A percentile compares a stretch with the other conserved stretches of the same genome.
Evolutionary conservation across 179 eudicot species (phyloP).

Genomic region (Carnegiea gigantea): DNA sequence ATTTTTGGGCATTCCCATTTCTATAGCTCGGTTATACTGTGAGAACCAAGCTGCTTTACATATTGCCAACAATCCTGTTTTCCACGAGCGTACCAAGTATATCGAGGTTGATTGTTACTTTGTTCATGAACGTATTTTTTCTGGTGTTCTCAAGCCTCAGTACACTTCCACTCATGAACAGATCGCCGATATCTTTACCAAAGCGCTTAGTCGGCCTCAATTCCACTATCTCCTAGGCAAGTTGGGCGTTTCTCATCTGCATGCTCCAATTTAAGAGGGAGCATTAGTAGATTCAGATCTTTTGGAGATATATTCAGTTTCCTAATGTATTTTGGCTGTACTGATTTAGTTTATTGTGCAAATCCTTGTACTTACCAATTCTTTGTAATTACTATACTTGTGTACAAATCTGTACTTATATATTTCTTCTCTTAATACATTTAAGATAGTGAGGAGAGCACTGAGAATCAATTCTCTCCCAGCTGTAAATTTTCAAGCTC

Average conservation of each 20-base stretch:
- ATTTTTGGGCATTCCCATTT: background rate
- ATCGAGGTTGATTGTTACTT: background rate
- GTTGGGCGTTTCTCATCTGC: background rate
- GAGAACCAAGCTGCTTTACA: background rate
- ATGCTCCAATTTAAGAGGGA: background rate
- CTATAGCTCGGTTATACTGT: background rate
- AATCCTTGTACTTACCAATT: too few species aligned
- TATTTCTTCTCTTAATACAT: too few species aligned
- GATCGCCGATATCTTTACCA: background rate
- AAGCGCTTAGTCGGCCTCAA: background rate
- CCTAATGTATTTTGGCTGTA: too few species aligned
- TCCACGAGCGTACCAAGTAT: background rate
- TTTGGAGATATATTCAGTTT: too few species aligned
- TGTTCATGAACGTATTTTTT: background rate
- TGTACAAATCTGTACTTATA: too few species aligned
- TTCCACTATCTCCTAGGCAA: background rate
- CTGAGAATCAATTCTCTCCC: too few species aligned
- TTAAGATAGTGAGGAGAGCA: too few species aligned
- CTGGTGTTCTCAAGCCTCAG: background rate
- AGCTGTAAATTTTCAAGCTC: too few species aligned
- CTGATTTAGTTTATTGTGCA: too few species aligned
- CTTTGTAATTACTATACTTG: too few species aligned
- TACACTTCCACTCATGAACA: background rate
- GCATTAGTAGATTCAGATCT: background rate
- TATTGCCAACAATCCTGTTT: too few species aligned